Base-by-base conservation (phyloP, 2,329 filamentous ascomycete species). In the Celoporthe dispersa region DNA sequence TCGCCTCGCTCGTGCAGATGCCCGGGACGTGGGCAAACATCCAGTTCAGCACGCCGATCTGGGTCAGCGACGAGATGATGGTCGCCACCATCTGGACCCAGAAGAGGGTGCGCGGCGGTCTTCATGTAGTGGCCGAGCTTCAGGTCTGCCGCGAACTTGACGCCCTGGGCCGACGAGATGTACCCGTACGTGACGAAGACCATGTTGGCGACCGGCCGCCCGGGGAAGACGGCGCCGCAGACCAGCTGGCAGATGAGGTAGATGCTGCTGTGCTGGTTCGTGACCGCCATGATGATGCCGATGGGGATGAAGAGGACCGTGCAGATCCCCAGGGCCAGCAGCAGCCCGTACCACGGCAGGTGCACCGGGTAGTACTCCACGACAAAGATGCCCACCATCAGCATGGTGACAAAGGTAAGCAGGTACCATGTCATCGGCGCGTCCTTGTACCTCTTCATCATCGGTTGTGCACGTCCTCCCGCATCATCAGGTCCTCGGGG, bases 151-250 rank as follows among this genome's bases (percentile, higher is more conserved):
- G 92, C 91, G 77, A 97, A 97, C 77, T 97, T 96, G 79, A 97
- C 91, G 37, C 94, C 94, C 81, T 97, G 94, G 0, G 93, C 92
- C 0, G 92, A 94, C 5, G 92, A 94, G 77, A 96, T 96, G 80
- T 96, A 97, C 72, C 93, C 93, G 78, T 96, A 97, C 0, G 93
- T 96, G 63, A 95, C 93, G 76, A 97, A 97, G 48, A 97, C 92
- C 94, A 97, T 97, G 79, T 97, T 96, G 65, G 93, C 94, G 14
- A 97, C 92, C 1, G 94, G 94, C 1, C 92, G 90, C 37, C 94
- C 94, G 0, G 93, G 93, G 78, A 97, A 97, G 22, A 94, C 85
- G 65, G 88, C 90, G 67, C 94, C 94, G 73, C 92, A 95, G 73
- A 96, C 90, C 69, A 97, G 86, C 80, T 96, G 93, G 78, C 93